A percentile compares a stretch with the other conserved stretches of the same genome.
phyloP scores from a whole-genome alignment of 1,139 yeast genomes.

The Pichia sp. region DNA sequence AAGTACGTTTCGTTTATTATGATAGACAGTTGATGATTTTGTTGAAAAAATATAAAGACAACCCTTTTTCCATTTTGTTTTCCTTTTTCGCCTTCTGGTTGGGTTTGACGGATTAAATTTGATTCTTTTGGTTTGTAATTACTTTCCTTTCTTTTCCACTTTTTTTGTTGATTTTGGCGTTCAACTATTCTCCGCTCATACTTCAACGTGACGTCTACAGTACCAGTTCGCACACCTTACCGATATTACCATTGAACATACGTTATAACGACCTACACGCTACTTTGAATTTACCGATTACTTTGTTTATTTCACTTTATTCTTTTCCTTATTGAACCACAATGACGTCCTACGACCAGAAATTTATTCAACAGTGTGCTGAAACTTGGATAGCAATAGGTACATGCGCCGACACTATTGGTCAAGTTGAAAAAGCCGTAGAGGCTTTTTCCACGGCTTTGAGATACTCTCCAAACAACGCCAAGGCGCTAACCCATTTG shows the following conservation, averaged over 20 bases:
- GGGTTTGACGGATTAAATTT: no score
- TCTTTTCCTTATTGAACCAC: background rate
- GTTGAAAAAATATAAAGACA: no score
- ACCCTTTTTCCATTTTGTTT: no score
- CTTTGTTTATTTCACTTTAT: background rate
- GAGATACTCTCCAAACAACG: slow-evolving; percentile 77
- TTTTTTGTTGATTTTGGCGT: no score
- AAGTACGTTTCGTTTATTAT: no score
- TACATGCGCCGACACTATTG: slow-evolving; percentile 80
- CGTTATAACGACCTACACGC: no score
- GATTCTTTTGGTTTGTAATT: no score
- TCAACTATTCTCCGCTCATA: no score
- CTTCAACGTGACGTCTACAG: no score
- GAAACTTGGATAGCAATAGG: slow-evolving; percentile 94
- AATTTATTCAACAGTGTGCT: slow-evolving; percentile 58
- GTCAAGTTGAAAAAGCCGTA: slow-evolving; percentile 84
- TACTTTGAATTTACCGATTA: background rate
- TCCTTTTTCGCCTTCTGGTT: no score
- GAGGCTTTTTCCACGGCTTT: slow-evolving; percentile 87
- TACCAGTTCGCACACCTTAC: background rate
- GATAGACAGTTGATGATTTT: no score
- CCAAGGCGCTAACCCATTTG: slow-evolving; percentile 74
- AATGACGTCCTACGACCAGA: slow-evolving; percentile 16
- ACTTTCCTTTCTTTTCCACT: no score
- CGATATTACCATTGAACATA: background rate